Base-by-base conservation (phyloP, 441 rosid species). In the Sinapis alba region DNA sequence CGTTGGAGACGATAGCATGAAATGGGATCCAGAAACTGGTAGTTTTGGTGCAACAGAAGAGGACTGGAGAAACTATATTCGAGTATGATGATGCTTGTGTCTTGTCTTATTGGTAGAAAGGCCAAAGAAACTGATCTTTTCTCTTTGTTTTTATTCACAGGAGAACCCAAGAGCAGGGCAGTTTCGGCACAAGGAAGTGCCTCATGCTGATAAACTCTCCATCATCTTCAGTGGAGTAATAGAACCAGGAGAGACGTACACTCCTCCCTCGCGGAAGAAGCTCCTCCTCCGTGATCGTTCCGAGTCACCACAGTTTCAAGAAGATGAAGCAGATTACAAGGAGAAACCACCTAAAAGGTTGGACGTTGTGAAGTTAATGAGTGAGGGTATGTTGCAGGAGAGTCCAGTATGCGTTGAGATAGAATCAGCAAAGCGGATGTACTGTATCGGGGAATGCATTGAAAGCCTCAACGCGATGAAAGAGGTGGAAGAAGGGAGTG, bases 151-250 rank as follows among this genome's bases (percentile, higher is more conserved):
- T 71, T 23, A 60, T 45, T 66, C 65, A 24, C 79, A 83, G 88
- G 84, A 60, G 54, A 80, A 85, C 63, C 85, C 85, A n/a, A 83
- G 84, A 79, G 86, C 83, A 36, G 83, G 82, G 38, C 84, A 80
- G 54, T 87, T 80, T 75, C 84, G 80, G 3, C 76, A 64, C 64
- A 83, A 85, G 81, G 78, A 77, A 67, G 69, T 85, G 13, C 81
- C 82, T 54, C 81, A 72, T 38, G 74, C 81, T 64, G 84, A 84
- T 61, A 80, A 86, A 68, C 78, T 84, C 73, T 81, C 73, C 57
- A 66, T 81, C 65, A 78, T 84, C n/a, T 86, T 84, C 59, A 69
- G 77, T 32, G 83, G 81, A 59, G 68, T 68, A 18, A 67, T 65
- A 67, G 80, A 59, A 47, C 76, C 76, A 0, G 84, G 81, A 69